Evolutionary conservation across 2,329 filamentous ascomycete genomes (phyloP).

Genomic region (Neoscytalidium dimidiatum): DNA sequence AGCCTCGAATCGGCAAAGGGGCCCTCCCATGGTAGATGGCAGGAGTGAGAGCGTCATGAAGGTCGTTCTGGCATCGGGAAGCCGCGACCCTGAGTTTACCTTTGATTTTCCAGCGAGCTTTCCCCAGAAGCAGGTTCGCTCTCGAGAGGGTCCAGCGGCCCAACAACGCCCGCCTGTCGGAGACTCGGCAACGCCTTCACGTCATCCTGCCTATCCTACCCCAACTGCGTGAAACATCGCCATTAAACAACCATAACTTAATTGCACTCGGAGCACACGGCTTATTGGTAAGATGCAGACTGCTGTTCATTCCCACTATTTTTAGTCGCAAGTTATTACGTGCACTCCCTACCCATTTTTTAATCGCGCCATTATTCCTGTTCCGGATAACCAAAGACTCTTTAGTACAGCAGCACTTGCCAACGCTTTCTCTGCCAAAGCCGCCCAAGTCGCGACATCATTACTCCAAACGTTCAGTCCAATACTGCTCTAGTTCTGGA

Average conservation of each 20-base stretch:
- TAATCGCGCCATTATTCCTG: neutral
- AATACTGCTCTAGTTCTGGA: slow-evolving; percentile 2
- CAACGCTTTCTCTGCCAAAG: neutral
- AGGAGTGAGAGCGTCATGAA: neutral
- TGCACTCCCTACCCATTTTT: neutral
- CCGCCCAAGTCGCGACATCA: slow-evolving; percentile 6
- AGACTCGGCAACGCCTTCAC: slow-evolving; percentile 2
- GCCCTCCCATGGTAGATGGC: neutral
- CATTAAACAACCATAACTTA: neutral
- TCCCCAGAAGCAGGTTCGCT: slow-evolving; percentile 8
- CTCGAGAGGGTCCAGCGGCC: neutral
- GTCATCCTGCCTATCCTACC: neutral
- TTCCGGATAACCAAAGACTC: neutral
- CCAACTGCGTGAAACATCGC: neutral
- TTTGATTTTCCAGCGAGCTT: neutral
- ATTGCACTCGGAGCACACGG: neutral
- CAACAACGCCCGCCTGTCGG: neutral
- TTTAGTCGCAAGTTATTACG: neutral
- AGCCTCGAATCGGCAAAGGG: neutral
- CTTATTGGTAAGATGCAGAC: neutral
- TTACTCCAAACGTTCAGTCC: neutral
- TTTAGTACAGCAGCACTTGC: neutral
- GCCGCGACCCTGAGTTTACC: neutral
- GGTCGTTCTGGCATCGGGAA: neutral
- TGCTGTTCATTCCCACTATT: neutral